Evolutionary conservation across 768 basidiomycete genomes (phyloP).

Genomic region (Lactarius trivialis): DNA sequence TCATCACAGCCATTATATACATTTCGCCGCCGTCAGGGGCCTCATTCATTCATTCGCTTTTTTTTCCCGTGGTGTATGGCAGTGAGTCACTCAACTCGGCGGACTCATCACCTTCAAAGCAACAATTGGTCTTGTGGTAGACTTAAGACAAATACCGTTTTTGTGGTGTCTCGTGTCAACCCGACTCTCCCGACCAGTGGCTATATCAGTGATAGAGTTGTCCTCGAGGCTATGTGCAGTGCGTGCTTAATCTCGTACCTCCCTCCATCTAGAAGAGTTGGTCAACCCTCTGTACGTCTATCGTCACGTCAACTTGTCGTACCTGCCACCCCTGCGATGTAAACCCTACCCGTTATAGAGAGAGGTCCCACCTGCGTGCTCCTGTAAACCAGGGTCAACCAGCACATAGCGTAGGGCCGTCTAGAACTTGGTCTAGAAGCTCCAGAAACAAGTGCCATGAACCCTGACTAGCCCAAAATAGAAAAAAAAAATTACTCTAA

Average conservation of each 20-base stretch:
- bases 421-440: not conserved
- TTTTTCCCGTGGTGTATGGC: not conserved
- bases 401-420: not conserved
- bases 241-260: not conserved
- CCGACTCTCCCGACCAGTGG: not conserved
- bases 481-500: not conserved
- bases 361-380: not conserved
- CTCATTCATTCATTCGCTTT: not conserved
- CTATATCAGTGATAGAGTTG: not conserved
- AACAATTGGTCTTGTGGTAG: not conserved
- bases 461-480: not conserved
- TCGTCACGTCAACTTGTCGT: not conserved
- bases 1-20: constrained; percentile 11
- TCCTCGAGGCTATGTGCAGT: not conserved
- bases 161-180: not conserved
- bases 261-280: not conserved
- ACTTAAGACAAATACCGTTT: not conserved
- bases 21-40: not conserved
- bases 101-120: not conserved
- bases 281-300: not conserved
- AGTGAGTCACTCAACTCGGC: not conserved
- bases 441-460: not conserved
- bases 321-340: not conserved
- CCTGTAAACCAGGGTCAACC: not conserved
- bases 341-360: not conserved